These are phyloP conservation scores for Peterozyma xylosa DNA, from an alignment of 805 yeast species.

Conservation along the genomic window DNA sequence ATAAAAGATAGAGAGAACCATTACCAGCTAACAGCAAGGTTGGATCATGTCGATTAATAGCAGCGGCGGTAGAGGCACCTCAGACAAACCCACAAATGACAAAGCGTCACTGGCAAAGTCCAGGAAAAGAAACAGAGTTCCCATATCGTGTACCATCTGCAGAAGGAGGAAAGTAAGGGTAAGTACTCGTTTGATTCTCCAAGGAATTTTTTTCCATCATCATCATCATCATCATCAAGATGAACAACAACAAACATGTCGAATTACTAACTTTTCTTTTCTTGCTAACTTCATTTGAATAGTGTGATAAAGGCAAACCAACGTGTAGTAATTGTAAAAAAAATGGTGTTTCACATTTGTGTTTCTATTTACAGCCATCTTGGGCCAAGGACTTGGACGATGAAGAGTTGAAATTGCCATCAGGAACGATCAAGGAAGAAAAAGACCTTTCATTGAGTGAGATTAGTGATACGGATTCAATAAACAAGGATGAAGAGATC, in stretches of 20 bases:
- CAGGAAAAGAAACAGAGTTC: slow-evolving; percentile 29
- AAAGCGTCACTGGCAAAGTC: background rate
- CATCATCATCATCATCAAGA: too few relatives aligned
- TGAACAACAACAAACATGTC: too few relatives aligned
- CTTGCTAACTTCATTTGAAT: background rate
- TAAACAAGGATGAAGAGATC: slow-evolving; percentile 17
- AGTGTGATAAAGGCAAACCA: slow-evolving; percentile 38
- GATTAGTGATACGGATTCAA: slow-evolving; percentile 6
- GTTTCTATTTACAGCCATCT: slow-evolving; percentile 51
- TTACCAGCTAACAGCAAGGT: too few relatives aligned
- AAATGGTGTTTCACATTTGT: slow-evolving; percentile 50
- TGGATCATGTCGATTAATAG: too few relatives aligned
- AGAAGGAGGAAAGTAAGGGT: slow-evolving; percentile 29
- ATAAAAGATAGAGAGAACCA: too few relatives aligned
- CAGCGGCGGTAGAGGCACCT: too few relatives aligned
- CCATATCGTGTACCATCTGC: slow-evolving; percentile 30
- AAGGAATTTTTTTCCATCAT: too few relatives aligned
- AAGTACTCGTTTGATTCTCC: slow-evolving; percentile 1
- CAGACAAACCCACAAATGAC: too few relatives aligned
- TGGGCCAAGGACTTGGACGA: slow-evolving; percentile 44
- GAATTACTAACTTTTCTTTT: background rate
- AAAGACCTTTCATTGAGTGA: background rate
- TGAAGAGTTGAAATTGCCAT: slow-evolving; percentile 19
- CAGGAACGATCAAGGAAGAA: slow-evolving; percentile 7
- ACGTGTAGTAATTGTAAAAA: slow-evolving; percentile 49